A percentile compares a stretch with the other conserved stretches of the same genome.
Evolutionary conservation across 305 asterid genomes (phyloP).

Genomic region (Solanum hybrid): DNA sequence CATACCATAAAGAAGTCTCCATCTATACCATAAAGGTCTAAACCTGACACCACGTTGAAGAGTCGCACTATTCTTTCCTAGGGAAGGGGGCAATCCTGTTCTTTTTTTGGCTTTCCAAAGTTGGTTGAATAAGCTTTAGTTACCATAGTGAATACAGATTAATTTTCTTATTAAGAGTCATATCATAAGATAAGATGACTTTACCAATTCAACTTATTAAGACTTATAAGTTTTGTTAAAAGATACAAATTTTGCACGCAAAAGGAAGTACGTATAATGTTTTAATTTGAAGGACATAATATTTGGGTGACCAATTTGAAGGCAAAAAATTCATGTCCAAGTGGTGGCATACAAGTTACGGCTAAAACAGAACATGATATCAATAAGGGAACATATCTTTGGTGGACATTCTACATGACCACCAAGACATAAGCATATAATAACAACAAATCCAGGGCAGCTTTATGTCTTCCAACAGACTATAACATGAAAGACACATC

Average conservation of each 20-base stretch:
- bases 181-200: background rate
- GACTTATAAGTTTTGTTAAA: background rate
- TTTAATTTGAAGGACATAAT: background rate
- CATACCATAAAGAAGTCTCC: background rate
- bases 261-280: background rate
- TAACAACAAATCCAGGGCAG: background rate
- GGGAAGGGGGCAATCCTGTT: background rate
- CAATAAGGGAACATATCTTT: background rate
- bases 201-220: background rate
- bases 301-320: background rate
- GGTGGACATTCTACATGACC: background rate
- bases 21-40: background rate
- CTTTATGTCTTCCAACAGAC: background rate
- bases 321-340: background rate
- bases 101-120: background rate
- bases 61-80: background rate
- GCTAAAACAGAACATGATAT: background rate
- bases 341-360: background rate
- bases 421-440: background rate
- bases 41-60: background rate
- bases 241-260: background rate
- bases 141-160: background rate
- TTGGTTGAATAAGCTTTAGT: background rate
- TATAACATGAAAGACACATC: background rate
- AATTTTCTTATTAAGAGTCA: background rate